phyloP scores from a whole-genome alignment of 768 basidiomycete genomes.

The Mycena kentingensis region DNA sequence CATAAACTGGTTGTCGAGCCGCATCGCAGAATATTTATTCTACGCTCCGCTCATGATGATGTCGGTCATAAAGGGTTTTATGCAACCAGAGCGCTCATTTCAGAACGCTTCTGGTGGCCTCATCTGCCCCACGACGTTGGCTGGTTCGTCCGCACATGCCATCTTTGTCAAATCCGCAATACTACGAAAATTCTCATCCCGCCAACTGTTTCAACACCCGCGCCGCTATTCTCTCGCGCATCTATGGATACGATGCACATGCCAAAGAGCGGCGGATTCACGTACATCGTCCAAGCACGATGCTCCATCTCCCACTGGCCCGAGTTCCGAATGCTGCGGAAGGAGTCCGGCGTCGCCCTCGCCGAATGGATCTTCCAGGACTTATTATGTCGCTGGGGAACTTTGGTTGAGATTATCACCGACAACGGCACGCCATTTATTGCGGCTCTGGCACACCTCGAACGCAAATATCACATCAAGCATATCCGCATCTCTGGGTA shows the following conservation, averaged over 20 bases:
- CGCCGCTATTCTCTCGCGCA: slow-evolving; percentile 26
- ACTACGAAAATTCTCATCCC: slow-evolving; percentile 28
- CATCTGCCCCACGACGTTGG: slow-evolving; percentile 26
- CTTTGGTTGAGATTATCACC: no score
- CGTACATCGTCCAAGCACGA: slow-evolving; percentile 26
- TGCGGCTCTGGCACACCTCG: slow-evolving; percentile 18
- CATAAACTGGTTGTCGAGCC: slow-evolving; percentile 29
- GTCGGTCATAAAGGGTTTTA: slow-evolving; percentile 31
- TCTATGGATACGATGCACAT: no score
- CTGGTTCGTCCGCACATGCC: slow-evolving; percentile 35
- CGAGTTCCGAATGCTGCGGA: slow-evolving; percentile 22
- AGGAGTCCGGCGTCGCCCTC: slow-evolving; percentile 21
- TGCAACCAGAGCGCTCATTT: slow-evolving; percentile 20
- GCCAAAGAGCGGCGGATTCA: slow-evolving; percentile 20
- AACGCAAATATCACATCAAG: slow-evolving; percentile 31
- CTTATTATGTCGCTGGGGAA: slow-evolving; percentile 38
- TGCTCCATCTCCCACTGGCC: slow-evolving; percentile 25
- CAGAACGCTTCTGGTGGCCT: slow-evolving; percentile 29
- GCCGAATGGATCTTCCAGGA: slow-evolving; percentile 29
- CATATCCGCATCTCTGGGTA: slow-evolving; percentile 45
- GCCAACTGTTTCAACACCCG: slow-evolving; percentile 27
- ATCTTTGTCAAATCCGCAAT: slow-evolving; percentile 31
- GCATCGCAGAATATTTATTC: slow-evolving; percentile 14
- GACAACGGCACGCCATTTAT: slow-evolving; percentile 36
- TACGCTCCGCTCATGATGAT: slow-evolving; percentile 22